Base-by-base conservation (phyloP, 2,329 filamentous ascomycete genomes). In the Fusarium phyllophilum region DNA sequence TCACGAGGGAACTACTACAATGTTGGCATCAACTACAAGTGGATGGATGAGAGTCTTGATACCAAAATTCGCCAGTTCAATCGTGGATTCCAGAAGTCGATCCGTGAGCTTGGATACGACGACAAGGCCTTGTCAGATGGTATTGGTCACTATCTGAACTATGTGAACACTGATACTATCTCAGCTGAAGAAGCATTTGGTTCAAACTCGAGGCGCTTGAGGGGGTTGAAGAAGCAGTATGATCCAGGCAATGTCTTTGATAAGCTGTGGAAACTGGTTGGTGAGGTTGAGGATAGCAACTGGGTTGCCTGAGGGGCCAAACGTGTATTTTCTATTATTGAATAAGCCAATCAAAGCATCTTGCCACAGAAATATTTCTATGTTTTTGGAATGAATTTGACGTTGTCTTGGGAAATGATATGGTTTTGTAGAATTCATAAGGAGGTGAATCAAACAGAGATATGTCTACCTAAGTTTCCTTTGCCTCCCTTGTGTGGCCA, bases 1-100 rank as follows among this genome's bases (percentile, higher is more conserved):
- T 75, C 66, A 31, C 68, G 76, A 52, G 76, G 76, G 17, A 73
- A 68, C 55, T 78, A 78, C 54, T 78, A 74, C 49, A 70, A 77
- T 34, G 58, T 77, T 6, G 76, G 72, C 14, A 48, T 75, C 13
- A 24, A 54, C 8, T 78, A 70, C 52, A 73, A 65, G 31, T 78
- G 73, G 66, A 33, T 68, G 8, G 61, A 75, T 14, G 65, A 61
- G 29, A 46, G 31, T 6, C 55, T 77, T 11, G 76, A 78, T 48
- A 41, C 63, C 15, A 68, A 46, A 29, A 46, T 78, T 12, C 76
- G 76, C 14, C 59, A 70, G 20, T 75, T 78, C 58, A 78, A 78
- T 38, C 65, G 74, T 11, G 45, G 51, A 29, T 77, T 70, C 29
- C 76, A 78, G 36, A 75, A 61, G 45, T 52, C 41, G 20, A 56